Conservation (phyloP, 164 flowering plant species). For the Aristolochia californica region DNA sequence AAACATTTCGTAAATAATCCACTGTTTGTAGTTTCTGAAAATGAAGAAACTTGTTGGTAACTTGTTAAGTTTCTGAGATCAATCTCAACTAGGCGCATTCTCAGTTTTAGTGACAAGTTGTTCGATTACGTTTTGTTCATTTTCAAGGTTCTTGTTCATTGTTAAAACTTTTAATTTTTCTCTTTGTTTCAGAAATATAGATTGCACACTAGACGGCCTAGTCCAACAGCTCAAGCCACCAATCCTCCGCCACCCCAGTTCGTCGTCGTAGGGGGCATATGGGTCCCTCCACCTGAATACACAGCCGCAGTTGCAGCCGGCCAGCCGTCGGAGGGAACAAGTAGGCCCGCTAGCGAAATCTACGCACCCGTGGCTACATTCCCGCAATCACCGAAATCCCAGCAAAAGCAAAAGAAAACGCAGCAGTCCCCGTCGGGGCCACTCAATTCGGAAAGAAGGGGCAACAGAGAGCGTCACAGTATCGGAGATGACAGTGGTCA, state of each 20-base stretch:
- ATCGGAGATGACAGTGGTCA: constrained; percentile 11
- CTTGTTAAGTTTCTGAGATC: no score
- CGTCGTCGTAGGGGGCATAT: constrained; percentile 74
- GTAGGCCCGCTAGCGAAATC: constrained; percentile 17
- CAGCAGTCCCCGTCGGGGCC: constrained; percentile 5
- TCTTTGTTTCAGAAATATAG: constrained; percentile 48
- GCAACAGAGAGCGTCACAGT: constrained; percentile 10
- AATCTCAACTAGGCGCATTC: no score
- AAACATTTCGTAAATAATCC: no score
- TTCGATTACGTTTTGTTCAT: neutral
- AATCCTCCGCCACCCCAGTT: constrained; percentile 41
- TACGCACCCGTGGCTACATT: constrained; percentile 39
- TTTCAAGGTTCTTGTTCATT: no score
- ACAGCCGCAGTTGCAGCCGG: constrained; percentile 18
- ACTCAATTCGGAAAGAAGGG: constrained; percentile 3
- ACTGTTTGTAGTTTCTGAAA: no score
- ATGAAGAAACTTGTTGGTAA: no score
- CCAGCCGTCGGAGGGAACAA: constrained; percentile 15
- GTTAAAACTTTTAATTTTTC: neutral
- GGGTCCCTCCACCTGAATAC: constrained; percentile 57
- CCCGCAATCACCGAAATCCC: neutral
- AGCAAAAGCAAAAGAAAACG: constrained; percentile 11
- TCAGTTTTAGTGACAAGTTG: no score
- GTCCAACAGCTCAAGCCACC: constrained; percentile 15
- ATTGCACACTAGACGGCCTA: constrained; percentile 57